Evolutionary conservation across 768 basidiomycete genomes (phyloP).

Genomic region (Harrya chromipes): DNA sequence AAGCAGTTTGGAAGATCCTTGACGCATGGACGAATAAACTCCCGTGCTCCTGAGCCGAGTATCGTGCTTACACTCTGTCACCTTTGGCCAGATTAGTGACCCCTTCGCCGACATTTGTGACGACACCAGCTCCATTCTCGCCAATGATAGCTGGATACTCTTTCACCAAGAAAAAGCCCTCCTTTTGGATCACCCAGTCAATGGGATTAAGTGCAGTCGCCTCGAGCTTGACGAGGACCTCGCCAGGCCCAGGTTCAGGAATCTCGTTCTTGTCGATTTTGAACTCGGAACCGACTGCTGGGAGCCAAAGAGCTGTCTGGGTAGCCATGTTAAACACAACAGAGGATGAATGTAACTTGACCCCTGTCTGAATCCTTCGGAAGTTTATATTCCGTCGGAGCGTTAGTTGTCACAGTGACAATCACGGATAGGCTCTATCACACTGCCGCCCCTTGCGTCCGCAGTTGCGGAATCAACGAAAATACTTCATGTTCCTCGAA

Average conservation of each 20-base stretch:
- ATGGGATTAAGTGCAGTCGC: constrained; percentile 45
- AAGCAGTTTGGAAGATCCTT: constrained; percentile 7
- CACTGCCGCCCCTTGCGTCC: no score
- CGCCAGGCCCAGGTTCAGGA: constrained; percentile 37
- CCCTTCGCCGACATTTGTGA: constrained; percentile 35
- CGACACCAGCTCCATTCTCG: constrained; percentile 36
- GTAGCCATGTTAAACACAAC: constrained; percentile 1
- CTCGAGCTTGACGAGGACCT: constrained; percentile 41
- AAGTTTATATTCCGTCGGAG: no score
- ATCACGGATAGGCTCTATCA: no score
- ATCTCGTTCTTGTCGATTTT: constrained; percentile 17
- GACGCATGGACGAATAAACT: background rate
- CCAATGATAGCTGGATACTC: constrained; percentile 37
- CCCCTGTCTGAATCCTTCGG: background rate
- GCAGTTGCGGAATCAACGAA: no score
- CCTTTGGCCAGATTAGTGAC: constrained; percentile 34
- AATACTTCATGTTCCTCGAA: no score
- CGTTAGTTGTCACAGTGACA: no score
- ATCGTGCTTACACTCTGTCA: constrained; percentile 33
- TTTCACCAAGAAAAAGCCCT: constrained; percentile 20
- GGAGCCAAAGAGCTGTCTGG: constrained; percentile 19
- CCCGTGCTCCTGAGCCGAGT: no score
- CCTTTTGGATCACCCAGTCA: constrained; percentile 26
- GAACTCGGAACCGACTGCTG: constrained; percentile 10
- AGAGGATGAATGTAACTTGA: background rate